A percentile compares a stretch with the other conserved stretches of the same genome.
phyloP scores from a whole-genome alignment of 768 basidiomycete species.

The Xerocomellus intermedius region DNA sequence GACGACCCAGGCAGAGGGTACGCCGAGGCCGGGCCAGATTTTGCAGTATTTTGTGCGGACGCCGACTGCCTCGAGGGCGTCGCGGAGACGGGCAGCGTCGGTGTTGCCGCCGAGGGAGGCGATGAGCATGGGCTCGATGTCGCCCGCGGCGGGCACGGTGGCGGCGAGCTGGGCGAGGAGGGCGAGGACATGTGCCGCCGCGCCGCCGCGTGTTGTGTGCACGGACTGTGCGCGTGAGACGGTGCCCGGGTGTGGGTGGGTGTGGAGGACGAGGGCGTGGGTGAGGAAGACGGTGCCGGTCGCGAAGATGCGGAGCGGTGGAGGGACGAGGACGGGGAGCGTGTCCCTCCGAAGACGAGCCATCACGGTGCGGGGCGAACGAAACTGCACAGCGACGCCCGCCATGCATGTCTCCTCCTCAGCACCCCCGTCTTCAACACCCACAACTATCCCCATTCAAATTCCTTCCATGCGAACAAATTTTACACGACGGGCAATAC shows the following conservation, averaged over 20 bases:
- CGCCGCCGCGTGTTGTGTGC: slow-evolving; percentile 63
- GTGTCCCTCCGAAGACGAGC: slow-evolving; percentile 31
- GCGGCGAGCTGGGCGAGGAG: slow-evolving; percentile 64
- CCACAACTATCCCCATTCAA: neutral
- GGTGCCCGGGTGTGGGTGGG: slow-evolving; percentile 55
- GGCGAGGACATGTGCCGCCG: slow-evolving; percentile 67
- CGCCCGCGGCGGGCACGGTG: slow-evolving; percentile 26
- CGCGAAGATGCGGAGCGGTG: slow-evolving; percentile 63
- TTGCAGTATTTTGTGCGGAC: slow-evolving; percentile 74
- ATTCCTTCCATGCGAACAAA: too few relatives aligned
- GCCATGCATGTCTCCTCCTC: neutral
- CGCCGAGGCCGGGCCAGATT: slow-evolving; percentile 66
- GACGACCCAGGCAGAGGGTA: slow-evolving; percentile 81
- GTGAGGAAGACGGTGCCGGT: slow-evolving; percentile 81
- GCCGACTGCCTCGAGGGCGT: slow-evolving; percentile 63
- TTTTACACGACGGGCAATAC: too few relatives aligned
- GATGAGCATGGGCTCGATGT: slow-evolving; percentile 57
- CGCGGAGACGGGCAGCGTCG: slow-evolving; percentile 61
- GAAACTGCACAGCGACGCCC: neutral
- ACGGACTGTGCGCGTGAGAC: slow-evolving; percentile 74
- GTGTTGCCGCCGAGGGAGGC: slow-evolving; percentile 73
- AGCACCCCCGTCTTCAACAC: neutral
- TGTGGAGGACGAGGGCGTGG: slow-evolving; percentile 62
- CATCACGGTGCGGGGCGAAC: slow-evolving; percentile 13
- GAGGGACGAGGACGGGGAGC: slow-evolving; percentile 9